Base-by-base conservation (phyloP, 2,329 filamentous ascomycete genomes). In the Aspergillus brunneoviolaceus region DNA sequence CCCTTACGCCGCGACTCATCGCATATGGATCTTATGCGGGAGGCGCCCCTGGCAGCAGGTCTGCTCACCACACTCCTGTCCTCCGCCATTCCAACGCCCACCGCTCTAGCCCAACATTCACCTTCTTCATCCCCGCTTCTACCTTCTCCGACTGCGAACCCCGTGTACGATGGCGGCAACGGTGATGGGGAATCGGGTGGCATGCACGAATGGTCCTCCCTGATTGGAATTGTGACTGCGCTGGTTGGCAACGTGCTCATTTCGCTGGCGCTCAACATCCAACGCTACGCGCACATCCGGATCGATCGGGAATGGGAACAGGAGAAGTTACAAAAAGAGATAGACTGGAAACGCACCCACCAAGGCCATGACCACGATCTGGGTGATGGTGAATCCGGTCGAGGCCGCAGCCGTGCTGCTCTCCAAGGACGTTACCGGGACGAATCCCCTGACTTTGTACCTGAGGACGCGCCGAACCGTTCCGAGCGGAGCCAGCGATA, bases 171-270 rank as follows among this genome's bases (percentile, higher is more conserved):
- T 33, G 60, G 69, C 62, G 69, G 68, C 25, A 60, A 63, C 11
- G 60, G 59, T 12, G 62, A 63, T 21, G 62, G 64, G 16, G 67
- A 45, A 19, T 16, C 39, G 16, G 39, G 68, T 14, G 51, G 62
- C 21, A 65, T 70, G 59, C 67, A 70, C 42, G 60, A 75, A 74
- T 98, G 94, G 93, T 96, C 92, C 51, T 96, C 92, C 27, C 81
- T 98, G 57, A 98, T 99, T 72, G 95, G 95, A 68, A 97, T 99
- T 70, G 78, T 94, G 57, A 96, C 93, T 2, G 93, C 95, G 54
- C 96, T 99, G 70, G 84, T 89, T 55, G 95, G 95, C 58, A 99
- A 99, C 71, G 81, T 97, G 35, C 84, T 99, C 56, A 98, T 99
- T 66, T 96, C 94, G 0, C 87, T 99, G 64, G 95, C 95, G 12